phyloP scores from a whole-genome alignment of 441 rosid genomes.

The Corymbia citriodora region DNA sequence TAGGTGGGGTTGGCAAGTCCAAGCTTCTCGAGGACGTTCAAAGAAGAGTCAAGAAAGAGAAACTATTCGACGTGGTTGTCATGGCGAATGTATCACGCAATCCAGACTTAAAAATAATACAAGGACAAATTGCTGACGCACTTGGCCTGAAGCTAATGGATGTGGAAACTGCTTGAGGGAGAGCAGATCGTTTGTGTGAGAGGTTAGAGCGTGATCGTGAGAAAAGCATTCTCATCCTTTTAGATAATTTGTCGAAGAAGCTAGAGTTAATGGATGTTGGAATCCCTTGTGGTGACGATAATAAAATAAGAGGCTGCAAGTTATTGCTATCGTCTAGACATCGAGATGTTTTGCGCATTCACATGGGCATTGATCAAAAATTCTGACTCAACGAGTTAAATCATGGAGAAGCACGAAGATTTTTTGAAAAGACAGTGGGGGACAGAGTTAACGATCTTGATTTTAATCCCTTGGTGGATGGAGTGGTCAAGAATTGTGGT shows the following conservation, averaged over 20 bases:
- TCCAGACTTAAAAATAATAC: accelerated
- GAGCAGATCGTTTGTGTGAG: accelerated
- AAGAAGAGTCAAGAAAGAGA: accelerated
- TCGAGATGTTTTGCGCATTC: not conserved
- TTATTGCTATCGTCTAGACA: not conserved
- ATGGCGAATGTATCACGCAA: not conserved
- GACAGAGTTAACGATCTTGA: not conserved
- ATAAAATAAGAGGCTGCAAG: not conserved
- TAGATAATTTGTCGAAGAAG: not conserved
- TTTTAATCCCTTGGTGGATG: accelerated
- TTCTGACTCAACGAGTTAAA: not conserved
- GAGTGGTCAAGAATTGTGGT: not conserved
- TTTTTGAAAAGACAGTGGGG: not conserved
- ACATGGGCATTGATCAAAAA: not conserved
- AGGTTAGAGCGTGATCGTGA: accelerated
- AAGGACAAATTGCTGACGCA: accelerated
- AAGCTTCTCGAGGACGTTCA: no score
- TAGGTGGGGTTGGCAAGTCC: no score
- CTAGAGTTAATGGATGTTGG: not conserved
- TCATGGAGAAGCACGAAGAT: not conserved
- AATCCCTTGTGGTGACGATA: not conserved
- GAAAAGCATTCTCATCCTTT: accelerated
- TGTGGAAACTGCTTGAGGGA: accelerated
- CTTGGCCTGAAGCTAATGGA: accelerated
- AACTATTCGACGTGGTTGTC: accelerated